These are phyloP conservation scores for Lippia alba DNA, from an alignment of 305 asterid genomes.

Conservation along the genomic window DNA sequence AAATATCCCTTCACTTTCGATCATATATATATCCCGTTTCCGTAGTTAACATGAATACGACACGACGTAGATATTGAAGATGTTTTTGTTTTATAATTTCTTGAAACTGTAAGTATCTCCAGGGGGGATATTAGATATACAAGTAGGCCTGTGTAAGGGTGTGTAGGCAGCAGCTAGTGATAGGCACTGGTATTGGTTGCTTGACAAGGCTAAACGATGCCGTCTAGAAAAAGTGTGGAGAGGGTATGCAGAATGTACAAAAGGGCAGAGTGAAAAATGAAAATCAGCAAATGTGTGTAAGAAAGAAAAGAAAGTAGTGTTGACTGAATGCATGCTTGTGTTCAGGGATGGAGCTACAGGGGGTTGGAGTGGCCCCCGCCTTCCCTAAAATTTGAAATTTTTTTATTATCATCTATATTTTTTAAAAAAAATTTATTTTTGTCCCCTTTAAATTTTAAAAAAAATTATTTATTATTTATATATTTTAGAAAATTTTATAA, in stretches of 20 bases:
- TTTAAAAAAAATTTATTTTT: too few relatives aligned
- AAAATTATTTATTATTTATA: too few relatives aligned
- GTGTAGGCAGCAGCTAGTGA: not conserved
- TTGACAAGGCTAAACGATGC: constrained; percentile 55
- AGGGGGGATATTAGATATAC: not conserved
- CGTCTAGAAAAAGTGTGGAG: constrained; percentile 41
- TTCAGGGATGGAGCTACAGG: too few relatives aligned
- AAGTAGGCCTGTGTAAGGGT: constrained; percentile 4
- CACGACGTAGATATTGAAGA: too few relatives aligned
- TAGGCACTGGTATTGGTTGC: constrained; percentile 37
- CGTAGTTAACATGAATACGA: too few relatives aligned
- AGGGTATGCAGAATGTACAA: constrained; percentile 17
- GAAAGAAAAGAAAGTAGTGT: constrained; percentile 39
- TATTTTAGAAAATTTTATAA: too few relatives aligned
- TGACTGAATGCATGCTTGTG: constrained; percentile 53
- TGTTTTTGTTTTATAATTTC: too few relatives aligned
- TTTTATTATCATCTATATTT: too few relatives aligned
- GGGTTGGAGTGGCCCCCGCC: too few relatives aligned
- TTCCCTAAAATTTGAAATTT: too few relatives aligned
- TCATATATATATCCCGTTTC: too few relatives aligned
- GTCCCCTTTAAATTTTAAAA: too few relatives aligned
- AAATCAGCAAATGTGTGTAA: constrained; percentile 18
- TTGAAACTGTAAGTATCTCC: not conserved
- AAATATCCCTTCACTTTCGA: not conserved
- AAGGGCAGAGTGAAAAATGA: not conserved